A percentile compares a stretch with the other conserved stretches of the same genome.
phyloP scores from a whole-genome alignment of 352 stramenopile species.

The Phytophthora colocasiae region DNA sequence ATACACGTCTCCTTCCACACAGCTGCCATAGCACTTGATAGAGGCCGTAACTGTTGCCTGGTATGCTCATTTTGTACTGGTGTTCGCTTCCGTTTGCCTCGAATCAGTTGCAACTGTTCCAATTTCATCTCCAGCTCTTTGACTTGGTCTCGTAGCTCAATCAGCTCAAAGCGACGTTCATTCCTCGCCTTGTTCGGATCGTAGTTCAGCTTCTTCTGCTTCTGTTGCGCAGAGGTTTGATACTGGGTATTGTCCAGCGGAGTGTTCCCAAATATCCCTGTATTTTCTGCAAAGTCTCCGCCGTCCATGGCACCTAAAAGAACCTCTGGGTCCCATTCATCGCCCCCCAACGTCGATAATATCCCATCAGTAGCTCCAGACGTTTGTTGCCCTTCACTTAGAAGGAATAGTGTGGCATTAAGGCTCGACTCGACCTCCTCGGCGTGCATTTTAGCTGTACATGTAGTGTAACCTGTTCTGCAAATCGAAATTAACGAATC shows the following conservation, averaged over 20 bases:
- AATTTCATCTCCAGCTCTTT: constrained; percentile 24
- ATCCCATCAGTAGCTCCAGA: background rate
- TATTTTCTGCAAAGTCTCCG: background rate
- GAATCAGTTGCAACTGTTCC: constrained; percentile 13
- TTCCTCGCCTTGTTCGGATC: constrained; percentile 39
- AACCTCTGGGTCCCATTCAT: constrained; percentile 14
- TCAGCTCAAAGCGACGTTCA: constrained; percentile 25
- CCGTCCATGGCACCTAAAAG: constrained; percentile 16
- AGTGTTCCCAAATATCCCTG: background rate
- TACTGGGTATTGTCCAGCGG: too few species aligned
- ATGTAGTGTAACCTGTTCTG: too few species aligned
- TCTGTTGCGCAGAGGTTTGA: background rate
- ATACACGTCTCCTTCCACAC: constrained; percentile 24
- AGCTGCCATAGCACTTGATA: background rate
- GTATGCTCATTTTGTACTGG: background rate
- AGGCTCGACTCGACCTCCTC: too few species aligned
- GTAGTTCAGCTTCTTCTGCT: constrained; percentile 29
- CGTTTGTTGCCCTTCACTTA: too few species aligned
- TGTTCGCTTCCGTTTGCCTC: constrained; percentile 1
- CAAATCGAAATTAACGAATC: too few species aligned
- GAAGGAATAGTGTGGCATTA: too few species aligned
- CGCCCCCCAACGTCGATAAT: constrained; percentile 2
- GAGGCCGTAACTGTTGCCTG: background rate
- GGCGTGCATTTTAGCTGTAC: too few species aligned
- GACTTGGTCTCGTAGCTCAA: constrained; percentile 14